Evolutionary conservation across 2,329 filamentous ascomycete genomes (phyloP), one percentile per base, ranked within the genome.

Genomic region (Penicillium frequentans): DNA sequence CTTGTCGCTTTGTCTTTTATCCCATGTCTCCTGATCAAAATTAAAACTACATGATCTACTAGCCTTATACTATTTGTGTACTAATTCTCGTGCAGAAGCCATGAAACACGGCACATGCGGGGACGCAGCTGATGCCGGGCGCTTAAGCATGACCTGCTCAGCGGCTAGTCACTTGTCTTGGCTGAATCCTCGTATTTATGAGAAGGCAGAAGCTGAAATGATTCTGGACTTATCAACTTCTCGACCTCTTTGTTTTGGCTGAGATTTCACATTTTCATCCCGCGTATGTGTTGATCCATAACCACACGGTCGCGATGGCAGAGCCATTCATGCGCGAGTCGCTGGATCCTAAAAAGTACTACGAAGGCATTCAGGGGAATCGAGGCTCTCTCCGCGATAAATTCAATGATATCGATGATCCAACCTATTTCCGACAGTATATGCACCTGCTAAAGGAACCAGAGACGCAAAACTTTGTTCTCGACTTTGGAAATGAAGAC

Each of bases 401-500:
- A 43, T 76, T 77, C 53, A 59, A 68, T 23, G 64, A 77, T 53
- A 76, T 78, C 23, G 76, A 79, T 39, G 67, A 76, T 23, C 56
- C 66, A 13, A 49, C 26, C 3, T 59, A 72, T 56, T 77, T 77
- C 56, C 49, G 49, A 19, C 31, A 56, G 5, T 75, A 71, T 48
- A 61, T 70, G 49, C 58, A 60, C 7, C 63, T 59, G 13, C 58
- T 79, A 5, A 46, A 67, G 37, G 63, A 71, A 44, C 58, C 69
- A 13, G 56, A 57, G 2, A 76, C 75, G 0, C 60, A 59, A 13
- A 79, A 78, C 59, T 79, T 79, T 55, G 69, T 77, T 26, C 64
- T 79, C 37, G 75, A 78, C 59, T 79, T 79, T 56, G 75, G 77
- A 14, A 72, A 74, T 37, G 70, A 76, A 23, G 70, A 76, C 59